Base-by-base conservation (phyloP, 2,329 filamentous ascomycete genomes). In the Esteya vermicola region DNA sequence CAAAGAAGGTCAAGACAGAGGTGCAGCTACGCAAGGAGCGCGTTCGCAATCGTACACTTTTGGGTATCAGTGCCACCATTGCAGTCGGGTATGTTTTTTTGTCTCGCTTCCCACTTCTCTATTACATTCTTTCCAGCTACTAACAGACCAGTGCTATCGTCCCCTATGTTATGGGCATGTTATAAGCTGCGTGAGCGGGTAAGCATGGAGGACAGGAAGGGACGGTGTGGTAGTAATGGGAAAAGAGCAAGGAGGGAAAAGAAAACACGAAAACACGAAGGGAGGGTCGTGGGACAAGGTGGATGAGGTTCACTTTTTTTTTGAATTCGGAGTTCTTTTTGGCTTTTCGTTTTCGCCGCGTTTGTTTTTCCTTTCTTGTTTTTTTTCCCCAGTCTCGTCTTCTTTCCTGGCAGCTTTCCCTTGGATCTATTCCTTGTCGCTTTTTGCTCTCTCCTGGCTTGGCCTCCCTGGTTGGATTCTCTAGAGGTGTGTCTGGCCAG, bases 31-130 rank as follows among this genome's bases (percentile, higher is more conserved):
- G 80, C 59, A 88, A 85, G 63, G 81, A 93, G 62, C 82, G 78
- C 54, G 85, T 95, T 48, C 80, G 85, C 62, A 85, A 79, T 59
- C 76, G 86, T 54, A 85, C 91, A 35, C 65, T 94, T 45, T 71
- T 93, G 47, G 89, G 91, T 43, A 74, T 96, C 39, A 84, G 80
- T 46, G 85, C 85, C 43, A 91, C 85, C 35, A 70, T 95, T 57
- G 85, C 84, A 42, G 72, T 95, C 58, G 88, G 88, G 91, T 96
- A 74, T 65, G 86, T 81, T 23, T 18, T 16, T 13, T 22, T 22
- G 27, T 18, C 6, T 26, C 14, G 12, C 20, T 19, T 23, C 21
- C 21, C 9, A 9, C 14, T 14, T 14, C 12, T 9, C 18, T 33
- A 7, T 3, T 27, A 13, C 30, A 10, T 14, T 13, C 20, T 25